Base-by-base conservation (phyloP, 768 basidiomycete genomes). In the Sporobolomyces pararoseus region DNA sequence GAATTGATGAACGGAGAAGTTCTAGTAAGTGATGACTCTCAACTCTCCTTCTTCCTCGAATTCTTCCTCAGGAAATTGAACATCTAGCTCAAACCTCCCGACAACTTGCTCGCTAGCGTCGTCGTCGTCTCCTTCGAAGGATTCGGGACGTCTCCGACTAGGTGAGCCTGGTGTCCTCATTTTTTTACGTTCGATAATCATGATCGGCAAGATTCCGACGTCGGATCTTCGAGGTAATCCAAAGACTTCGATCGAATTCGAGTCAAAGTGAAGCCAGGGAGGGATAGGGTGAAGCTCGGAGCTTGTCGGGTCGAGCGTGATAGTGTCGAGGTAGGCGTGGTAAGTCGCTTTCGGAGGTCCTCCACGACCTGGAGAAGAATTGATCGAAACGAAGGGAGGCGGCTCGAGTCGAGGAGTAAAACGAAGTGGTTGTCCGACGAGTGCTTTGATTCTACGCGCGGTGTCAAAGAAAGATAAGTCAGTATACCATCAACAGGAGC, bases 241-340 rank as follows among this genome's bases (percentile, higher is more conserved):
- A 27, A 29, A 73, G 51, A 77, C 51, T 53, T 77, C 75, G 31
- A 77, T 58, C 37, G 71, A 52, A 5, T 32, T 46, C 34, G 42
- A 21, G 58, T 66, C 70, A 59, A 77, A 77, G 34, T 65, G 68
- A 21, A 77, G 57, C 71, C 71, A 77, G 0, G 54, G 42, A 1
- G 76, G 76, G 16, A 77, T 39, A 7, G 63, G 53, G 12, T 61
- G 29, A 49, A 52, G 59, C 4, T 62, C 49, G 53, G 35, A 19
- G 16, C 9, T 35, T 7, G 55, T 7, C 10, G 55, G 39, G 16
- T 47, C 64, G 37, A 53, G 53, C 0, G 46, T 21, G 29, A 67
- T 39, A 6, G 53, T 9, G 46, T 68, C 65, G 57, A 67, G n/a
- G 31, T 49, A 65, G 17, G 65, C 69, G 63, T 44, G 37, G 42